Percentiles rank a stretch among this genome's conserved stretches.
These are phyloP conservation scores for Lepraria neglecta DNA, from an alignment of 495 filamentous ascomycete species.

Conservation along the genomic window DNA sequence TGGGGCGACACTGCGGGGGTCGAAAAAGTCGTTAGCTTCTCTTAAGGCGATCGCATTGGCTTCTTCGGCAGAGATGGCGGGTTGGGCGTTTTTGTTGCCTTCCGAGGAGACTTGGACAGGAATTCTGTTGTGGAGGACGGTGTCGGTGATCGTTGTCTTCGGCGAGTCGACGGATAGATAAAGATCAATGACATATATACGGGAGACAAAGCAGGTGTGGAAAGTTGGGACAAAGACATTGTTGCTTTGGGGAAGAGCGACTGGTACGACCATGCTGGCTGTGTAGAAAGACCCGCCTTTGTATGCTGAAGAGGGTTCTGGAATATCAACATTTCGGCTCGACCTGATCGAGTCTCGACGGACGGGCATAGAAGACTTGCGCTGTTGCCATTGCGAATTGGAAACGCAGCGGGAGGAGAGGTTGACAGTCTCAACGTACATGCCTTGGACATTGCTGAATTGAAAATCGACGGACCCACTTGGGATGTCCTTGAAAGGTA, in stretches of 20 bases:
- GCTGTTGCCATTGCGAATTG: constrained; percentile 60
- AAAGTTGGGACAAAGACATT: constrained; percentile 82
- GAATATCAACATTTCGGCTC: constrained; percentile 30
- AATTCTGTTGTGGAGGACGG: constrained; percentile 57
- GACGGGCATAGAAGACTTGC: constrained; percentile 29
- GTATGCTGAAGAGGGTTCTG: constrained; percentile 39
- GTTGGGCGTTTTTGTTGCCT: constrained; percentile 21
- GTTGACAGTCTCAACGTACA: constrained; percentile 56
- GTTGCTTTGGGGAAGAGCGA: constrained; percentile 59
- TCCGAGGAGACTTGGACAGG: constrained; percentile 65
- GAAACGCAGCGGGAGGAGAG: constrained; percentile 61
- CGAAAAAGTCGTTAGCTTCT: constrained; percentile 22
- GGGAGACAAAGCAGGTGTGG: constrained; percentile 75
- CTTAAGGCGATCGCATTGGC: constrained; percentile 26
- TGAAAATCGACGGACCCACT: constrained; percentile 45
- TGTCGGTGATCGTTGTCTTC: constrained; percentile 46
- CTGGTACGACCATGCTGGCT: constrained; percentile 62
- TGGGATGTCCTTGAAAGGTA: constrained; percentile 51
- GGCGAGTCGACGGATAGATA: constrained; percentile 55
- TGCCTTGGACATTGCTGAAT: constrained; percentile 45
- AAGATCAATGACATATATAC: constrained; percentile 71
- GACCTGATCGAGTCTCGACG: constrained; percentile 54
- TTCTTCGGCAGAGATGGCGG: constrained; percentile 20
- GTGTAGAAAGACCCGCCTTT: constrained; percentile 53
- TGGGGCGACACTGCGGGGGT: constrained; percentile 18